Conservation (phyloP, 2,329 filamentous ascomycete species). For the Botrytis fragariae region DNA sequence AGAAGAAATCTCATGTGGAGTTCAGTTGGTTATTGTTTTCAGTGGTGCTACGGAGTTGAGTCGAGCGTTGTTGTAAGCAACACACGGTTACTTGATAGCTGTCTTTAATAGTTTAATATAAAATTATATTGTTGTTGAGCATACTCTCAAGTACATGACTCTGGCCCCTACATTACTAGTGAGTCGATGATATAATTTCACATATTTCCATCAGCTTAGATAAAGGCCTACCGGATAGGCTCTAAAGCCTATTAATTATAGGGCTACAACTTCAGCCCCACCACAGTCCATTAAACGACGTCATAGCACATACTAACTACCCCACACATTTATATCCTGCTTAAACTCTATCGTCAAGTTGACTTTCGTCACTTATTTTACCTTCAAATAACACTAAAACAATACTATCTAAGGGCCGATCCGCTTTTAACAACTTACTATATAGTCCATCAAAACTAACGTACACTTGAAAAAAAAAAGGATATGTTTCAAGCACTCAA, state of each 20-base stretch:
- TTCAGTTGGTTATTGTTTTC: not conserved
- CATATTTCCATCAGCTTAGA: not conserved
- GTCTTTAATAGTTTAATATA: not conserved
- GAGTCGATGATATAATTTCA: not conserved
- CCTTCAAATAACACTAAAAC: not conserved
- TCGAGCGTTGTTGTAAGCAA: not conserved
- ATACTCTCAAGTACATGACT: not conserved
- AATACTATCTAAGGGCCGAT: not conserved
- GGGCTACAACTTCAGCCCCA: not conserved
- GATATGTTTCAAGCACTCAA: conserved; percentile 10
- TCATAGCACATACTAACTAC: conserved; percentile 12
- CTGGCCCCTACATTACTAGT: not conserved
- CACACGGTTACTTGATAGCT: not conserved
- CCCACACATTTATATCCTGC: conserved; percentile 19
- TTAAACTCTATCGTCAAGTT: not conserved
- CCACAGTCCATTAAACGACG: conserved; percentile 9
- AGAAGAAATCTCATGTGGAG: not conserved
- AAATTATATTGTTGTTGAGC: not conserved
- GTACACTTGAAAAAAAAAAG: not conserved
- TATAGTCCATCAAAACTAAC: not conserved
- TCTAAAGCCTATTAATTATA: not conserved
- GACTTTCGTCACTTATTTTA: not conserved
- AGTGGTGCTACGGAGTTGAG: not conserved
- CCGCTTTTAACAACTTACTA: not conserved
- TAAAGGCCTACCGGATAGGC: not conserved